A percentile compares a stretch with the other conserved stretches of the same genome.
These are phyloP conservation scores for Cladosporium sp. DNA, from an alignment of 2,329 filamentous ascomycete genomes.

Conservation along the genomic window DNA sequence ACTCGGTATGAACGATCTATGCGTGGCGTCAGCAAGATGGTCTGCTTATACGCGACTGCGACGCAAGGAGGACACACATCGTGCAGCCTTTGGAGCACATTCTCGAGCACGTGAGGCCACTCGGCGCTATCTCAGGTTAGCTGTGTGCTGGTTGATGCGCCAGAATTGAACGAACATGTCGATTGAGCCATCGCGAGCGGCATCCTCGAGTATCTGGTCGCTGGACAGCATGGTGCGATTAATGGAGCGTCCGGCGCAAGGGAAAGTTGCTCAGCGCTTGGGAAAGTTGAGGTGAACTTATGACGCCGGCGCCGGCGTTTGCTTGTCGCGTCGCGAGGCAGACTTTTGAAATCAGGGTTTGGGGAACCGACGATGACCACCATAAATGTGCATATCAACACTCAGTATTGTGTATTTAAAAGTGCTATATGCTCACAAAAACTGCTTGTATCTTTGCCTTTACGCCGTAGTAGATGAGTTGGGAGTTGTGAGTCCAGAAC, in stretches of 20 bases:
- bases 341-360: too few species aligned
- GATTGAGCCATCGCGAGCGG: constrained; percentile 56
- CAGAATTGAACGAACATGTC: constrained; percentile 47
- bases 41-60: background rate
- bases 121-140: constrained; percentile 50
- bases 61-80: constrained; percentile 42
- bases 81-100: constrained; percentile 65
- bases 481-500: too few species aligned
- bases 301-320: background rate
- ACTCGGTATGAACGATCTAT: constrained; percentile 71
- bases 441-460: too few species aligned
- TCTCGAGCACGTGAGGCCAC: constrained; percentile 65
- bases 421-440: too few species aligned
- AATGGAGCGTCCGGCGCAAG: constrained; percentile 21
- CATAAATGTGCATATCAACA: too few species aligned
- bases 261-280: background rate
- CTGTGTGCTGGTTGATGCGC: background rate
- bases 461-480: too few species aligned
- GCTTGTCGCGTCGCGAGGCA: background rate
- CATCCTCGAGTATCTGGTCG: constrained; percentile 52
- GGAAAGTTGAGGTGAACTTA: constrained; percentile 1
- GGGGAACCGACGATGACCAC: too few species aligned
- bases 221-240: constrained; percentile 24
- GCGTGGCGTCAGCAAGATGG: background rate
- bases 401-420: too few species aligned